A percentile compares a stretch with the other conserved stretches of the same genome.
Conservation (phyloP, 176 grass and related monocot species). For the Tillandsia fasciculata region DNA sequence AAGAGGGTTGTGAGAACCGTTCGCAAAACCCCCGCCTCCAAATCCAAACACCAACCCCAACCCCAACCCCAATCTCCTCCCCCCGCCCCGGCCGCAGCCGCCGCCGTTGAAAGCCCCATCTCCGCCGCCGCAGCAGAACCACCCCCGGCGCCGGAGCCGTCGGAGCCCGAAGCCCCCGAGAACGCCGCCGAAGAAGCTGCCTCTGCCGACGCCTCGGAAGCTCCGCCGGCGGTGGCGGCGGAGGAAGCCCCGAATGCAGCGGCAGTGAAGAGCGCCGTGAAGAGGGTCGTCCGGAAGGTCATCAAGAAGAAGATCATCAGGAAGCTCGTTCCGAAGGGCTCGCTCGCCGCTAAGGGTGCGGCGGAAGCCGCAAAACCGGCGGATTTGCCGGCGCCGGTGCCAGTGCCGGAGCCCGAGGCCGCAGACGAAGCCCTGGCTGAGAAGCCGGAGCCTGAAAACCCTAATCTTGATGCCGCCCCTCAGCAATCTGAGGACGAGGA, state of each 20-base stretch:
- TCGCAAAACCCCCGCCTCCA: conserved; percentile 22
- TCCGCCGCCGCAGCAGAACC: neutral
- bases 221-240: neutral
- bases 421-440: neutral
- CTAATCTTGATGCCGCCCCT: too few species aligned
- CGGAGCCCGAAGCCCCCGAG: neutral
- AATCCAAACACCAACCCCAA: conserved; percentile 9
- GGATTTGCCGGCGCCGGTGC: neutral
- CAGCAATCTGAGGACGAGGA: neutral
- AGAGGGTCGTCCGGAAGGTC: conserved; percentile 25
- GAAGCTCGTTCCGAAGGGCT: conserved; percentile 21
- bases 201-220: neutral
- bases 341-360: conserved; percentile 7
- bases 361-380: conserved; percentile 1
- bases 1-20: conserved; percentile 26
- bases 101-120: neutral
- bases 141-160: neutral
- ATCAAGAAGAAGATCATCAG: conserved; percentile 41
- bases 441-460: neutral
- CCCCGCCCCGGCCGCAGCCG: neutral
- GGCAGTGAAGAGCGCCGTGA: conserved; percentile 7
- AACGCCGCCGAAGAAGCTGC: neutral
- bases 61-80: neutral
- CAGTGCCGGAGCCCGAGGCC: neutral
- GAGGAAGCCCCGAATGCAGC: neutral